Evolutionary conservation across 129 eudicot genomes (phyloP).

Genomic region (Apium graveolens): DNA sequence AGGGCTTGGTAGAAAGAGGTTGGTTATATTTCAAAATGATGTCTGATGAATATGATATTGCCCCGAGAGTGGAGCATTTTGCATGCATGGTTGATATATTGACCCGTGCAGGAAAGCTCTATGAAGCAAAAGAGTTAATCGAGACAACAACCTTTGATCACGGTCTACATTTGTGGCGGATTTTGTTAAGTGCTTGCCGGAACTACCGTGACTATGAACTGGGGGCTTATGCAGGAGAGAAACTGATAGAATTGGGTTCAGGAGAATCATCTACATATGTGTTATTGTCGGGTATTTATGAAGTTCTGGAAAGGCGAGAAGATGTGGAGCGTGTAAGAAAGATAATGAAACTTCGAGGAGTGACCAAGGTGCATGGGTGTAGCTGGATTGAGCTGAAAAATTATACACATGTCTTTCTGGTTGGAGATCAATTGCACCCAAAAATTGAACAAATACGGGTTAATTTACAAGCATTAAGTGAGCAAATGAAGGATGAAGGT

Average conservation of each 20-base stretch:
- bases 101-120: constrained; percentile 81
- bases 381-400: constrained; percentile 85
- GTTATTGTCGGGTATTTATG: constrained; percentile 56
- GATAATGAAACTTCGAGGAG: constrained; percentile 60
- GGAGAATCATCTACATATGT: constrained; percentile 89
- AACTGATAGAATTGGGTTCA: constrained; percentile 66
- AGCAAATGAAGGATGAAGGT: constrained; percentile 63
- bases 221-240: constrained; percentile 95
- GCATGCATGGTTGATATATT: constrained; percentile 89
- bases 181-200: constrained; percentile 68
- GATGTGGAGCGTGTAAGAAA: constrained; percentile 59
- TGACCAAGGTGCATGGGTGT: constrained; percentile 77
- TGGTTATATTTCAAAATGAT: constrained; percentile 49
- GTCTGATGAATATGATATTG: constrained; percentile 41
- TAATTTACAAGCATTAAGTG: constrained; percentile 36
- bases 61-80: constrained; percentile 68
- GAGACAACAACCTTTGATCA: constrained; percentile 59
- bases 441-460: constrained; percentile 35
- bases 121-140: constrained; percentile 69
- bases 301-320: constrained; percentile 51
- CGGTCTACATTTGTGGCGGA: constrained; percentile 80
- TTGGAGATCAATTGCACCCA: constrained; percentile 73
- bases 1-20: constrained; percentile 67
- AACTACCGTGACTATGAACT: constrained; percentile 69
- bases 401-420: constrained; percentile 72